Percentiles rank a stretch among this genome's conserved stretches.
Conservation (phyloP, 1,284 basidiomycete genomes). For the Rugosomyces carneus region DNA sequence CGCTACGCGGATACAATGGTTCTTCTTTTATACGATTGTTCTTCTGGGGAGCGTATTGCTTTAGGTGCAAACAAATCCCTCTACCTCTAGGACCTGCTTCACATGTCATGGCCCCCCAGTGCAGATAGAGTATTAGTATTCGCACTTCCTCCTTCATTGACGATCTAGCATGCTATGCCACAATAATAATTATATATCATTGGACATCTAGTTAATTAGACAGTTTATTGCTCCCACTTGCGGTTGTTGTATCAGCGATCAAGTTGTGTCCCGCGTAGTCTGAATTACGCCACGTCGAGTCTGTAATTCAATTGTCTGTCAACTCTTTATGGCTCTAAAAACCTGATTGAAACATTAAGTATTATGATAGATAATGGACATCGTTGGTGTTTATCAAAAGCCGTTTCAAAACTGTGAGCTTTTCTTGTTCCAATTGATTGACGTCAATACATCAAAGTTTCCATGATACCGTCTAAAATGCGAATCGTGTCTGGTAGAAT, state of each 20-base stretch:
- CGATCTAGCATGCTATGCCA: not conserved
- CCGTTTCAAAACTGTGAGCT: not conserved
- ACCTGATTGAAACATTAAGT: too few species aligned
- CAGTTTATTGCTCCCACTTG: too few species aligned
- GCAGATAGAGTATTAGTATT: not conserved
- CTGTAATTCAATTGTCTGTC: too few species aligned
- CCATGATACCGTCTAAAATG: constrained; percentile 77
- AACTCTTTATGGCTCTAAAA: too few species aligned
- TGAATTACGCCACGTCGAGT: too few species aligned
- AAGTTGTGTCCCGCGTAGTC: too few species aligned
- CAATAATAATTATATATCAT: not conserved
- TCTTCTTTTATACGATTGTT: constrained; percentile 5
- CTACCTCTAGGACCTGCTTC: not conserved
- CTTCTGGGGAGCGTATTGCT: constrained; percentile 6
- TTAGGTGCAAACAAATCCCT: not conserved
- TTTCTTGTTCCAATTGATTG: not conserved
- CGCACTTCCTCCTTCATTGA: not conserved
- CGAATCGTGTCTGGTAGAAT: constrained; percentile 83
- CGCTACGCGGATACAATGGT: not conserved
- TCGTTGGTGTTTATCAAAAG: not conserved
- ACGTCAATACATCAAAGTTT: constrained; percentile 69
- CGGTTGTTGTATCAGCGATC: too few species aligned
- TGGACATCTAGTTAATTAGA: not conserved
- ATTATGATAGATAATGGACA: not conserved
- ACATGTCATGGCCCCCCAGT: too few species aligned